These are phyloP conservation scores for Paralagenidium karlingii DNA, from an alignment of 352 stramenopile species.

Conservation along the genomic window DNA sequence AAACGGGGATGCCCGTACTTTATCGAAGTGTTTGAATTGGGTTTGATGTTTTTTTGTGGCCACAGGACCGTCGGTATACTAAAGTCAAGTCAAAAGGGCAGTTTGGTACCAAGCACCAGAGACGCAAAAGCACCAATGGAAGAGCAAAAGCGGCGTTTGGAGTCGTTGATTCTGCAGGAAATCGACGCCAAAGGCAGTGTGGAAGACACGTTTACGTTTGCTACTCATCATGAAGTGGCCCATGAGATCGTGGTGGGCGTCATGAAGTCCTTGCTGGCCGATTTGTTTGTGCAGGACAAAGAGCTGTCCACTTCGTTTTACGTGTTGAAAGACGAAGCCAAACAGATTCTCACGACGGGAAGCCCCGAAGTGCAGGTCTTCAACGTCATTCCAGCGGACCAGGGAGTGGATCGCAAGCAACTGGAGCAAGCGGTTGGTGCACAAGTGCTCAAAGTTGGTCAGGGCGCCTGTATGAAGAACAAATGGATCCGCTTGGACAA, in stretches of 20 bases:
- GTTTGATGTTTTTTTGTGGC: no score
- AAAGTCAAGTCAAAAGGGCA: no score
- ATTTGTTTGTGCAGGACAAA: constrained; percentile 84
- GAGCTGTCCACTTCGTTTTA: constrained; percentile 85
- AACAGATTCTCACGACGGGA: constrained; percentile 48
- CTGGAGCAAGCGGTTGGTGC: constrained; percentile 79
- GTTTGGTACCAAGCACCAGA: no score
- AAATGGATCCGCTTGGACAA: constrained; percentile 95
- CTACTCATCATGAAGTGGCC: constrained; percentile 55
- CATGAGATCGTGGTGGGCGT: constrained; percentile 91
- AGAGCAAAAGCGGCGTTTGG: constrained; percentile 43
- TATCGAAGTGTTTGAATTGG: no score
- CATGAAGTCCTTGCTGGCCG: constrained; percentile 92
- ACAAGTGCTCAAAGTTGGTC: constrained; percentile 89
- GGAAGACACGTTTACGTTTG: constrained; percentile 79
- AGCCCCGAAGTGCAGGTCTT: constrained; percentile 80
- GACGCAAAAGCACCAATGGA: no score
- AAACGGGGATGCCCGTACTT: no score
- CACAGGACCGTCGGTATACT: no score
- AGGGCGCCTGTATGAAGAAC: constrained; percentile 97
- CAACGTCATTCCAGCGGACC: constrained; percentile 54
- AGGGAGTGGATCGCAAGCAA: constrained; percentile 54
- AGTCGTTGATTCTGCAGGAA: constrained; percentile 50
- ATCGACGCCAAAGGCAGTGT: constrained; percentile 27
- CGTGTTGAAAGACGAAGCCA: constrained; percentile 87